Evolutionary conservation across 1,139 yeast genomes (phyloP).

Genomic region (Taiozyma sp.): DNA sequence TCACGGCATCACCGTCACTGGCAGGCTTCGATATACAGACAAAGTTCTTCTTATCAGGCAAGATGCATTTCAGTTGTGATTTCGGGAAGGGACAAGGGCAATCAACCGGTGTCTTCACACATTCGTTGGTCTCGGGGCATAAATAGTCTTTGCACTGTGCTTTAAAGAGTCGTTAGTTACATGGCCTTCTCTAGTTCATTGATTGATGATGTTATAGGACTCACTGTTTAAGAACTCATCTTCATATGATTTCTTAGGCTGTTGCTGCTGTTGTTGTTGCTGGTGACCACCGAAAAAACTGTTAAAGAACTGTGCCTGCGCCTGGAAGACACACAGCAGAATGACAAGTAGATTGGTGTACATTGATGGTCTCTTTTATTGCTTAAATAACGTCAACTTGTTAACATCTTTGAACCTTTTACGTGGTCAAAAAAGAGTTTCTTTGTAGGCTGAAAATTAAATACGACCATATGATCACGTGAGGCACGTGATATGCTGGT

Average conservation of each 20-base stretch:
- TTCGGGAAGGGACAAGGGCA: slow-evolving; percentile 92
- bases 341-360: background rate
- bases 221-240: slow-evolving; percentile 29
- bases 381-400: background rate
- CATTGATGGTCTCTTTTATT: background rate
- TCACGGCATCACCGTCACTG: slow-evolving; percentile 29
- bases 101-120: slow-evolving; percentile 62
- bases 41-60: slow-evolving; percentile 59
- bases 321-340: slow-evolving; percentile 1
- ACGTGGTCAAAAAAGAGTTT: background rate
- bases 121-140: slow-evolving; percentile 76
- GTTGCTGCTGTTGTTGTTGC: slow-evolving; percentile 31
- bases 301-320: slow-evolving; percentile 24
- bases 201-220: slow-evolving; percentile 1
- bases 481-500: background rate
- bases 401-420: background rate
- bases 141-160: slow-evolving; percentile 60
- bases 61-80: slow-evolving; percentile 73
- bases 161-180: slow-evolving; percentile 6
- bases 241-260: slow-evolving; percentile 29
- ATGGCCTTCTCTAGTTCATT: background rate
- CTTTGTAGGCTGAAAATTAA: too few species aligned
- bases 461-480: too few species aligned
- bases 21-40: slow-evolving; percentile 83
- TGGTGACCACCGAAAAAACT: slow-evolving; percentile 28